These are phyloP conservation scores for Pyropia yezoensis DNA, from an alignment of 23 red algal species.

Conservation along the genomic window DNA sequence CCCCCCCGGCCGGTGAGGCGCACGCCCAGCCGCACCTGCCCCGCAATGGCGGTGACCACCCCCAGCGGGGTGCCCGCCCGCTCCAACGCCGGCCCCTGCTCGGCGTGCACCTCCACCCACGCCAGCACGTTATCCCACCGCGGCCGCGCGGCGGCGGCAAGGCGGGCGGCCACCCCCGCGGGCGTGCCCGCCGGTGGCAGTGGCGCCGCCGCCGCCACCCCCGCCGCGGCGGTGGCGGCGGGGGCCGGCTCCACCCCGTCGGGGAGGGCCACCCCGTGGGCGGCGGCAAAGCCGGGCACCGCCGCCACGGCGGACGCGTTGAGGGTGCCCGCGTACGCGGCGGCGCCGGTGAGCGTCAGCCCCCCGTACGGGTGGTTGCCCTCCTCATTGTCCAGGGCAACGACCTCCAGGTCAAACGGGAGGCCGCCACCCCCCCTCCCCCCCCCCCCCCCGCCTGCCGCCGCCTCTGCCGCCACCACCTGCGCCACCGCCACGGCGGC, in stretches of 20 bases:
- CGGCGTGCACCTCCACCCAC: constrained; percentile 67
- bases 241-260: background rate
- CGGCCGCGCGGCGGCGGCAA: background rate
- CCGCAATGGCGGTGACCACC: constrained; percentile 53
- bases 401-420: constrained; percentile 55
- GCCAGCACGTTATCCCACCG: constrained; percentile 14
- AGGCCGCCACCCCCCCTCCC: constrained; percentile 16
- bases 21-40: constrained; percentile 39
- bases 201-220: background rate
- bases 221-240: background rate
- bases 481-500: constrained; percentile 54
- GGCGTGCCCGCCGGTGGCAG: background rate
- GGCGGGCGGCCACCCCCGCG: background rate
- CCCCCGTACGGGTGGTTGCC: constrained; percentile 60
- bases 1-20: constrained; percentile 13
- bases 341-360: constrained; percentile 38
- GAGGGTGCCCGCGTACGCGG: constrained; percentile 19
- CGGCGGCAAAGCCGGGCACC: background rate
- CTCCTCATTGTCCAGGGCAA: constrained; percentile 87
- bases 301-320: constrained; percentile 1
- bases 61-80: constrained; percentile 4
- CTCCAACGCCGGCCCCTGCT: constrained; percentile 80
- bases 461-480: background rate
- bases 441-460: background rate
- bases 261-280: no score